Conservation (phyloP, 805 yeast species). For the Wickerhamia fluorescens region DNA sequence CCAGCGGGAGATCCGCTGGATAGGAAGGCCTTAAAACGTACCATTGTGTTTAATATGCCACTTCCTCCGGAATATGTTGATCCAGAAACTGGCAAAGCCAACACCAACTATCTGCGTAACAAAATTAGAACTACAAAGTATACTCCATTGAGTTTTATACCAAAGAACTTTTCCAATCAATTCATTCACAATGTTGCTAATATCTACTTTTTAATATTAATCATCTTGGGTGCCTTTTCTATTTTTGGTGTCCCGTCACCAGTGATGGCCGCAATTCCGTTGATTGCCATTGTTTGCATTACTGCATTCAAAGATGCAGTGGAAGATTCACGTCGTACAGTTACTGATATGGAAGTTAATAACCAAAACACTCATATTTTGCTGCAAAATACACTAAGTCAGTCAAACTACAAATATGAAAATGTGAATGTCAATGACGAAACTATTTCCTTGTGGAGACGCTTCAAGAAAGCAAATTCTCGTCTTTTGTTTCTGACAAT, state of each 20-base stretch:
- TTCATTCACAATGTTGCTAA: constrained; percentile 77
- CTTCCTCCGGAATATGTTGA: constrained; percentile 54
- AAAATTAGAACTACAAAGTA: constrained; percentile 94
- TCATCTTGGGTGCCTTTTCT: constrained; percentile 63
- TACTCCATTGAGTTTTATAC: constrained; percentile 83
- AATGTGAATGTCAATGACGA: constrained; percentile 62
- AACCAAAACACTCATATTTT: constrained; percentile 67
- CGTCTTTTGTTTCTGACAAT: constrained; percentile 21
- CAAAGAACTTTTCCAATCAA: constrained; percentile 75
- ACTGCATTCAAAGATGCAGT: constrained; percentile 77
- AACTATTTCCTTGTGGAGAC: constrained; percentile 61
- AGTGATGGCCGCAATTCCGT: constrained; percentile 66
- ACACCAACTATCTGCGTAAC: constrained; percentile 66
- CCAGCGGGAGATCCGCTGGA: constrained; percentile 26
- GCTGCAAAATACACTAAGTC: constrained; percentile 32
- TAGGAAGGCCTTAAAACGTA: constrained; percentile 29
- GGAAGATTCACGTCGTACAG: constrained; percentile 73
- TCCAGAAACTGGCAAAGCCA: constrained; percentile 53
- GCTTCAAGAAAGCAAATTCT: constrained; percentile 49
- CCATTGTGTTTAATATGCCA: constrained; percentile 51
- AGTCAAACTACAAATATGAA: constrained; percentile 18
- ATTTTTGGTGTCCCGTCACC: constrained; percentile 82
- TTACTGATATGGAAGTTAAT: constrained; percentile 66
- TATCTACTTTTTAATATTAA: constrained; percentile 72
- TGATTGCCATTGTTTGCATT: constrained; percentile 66